These are phyloP conservation scores for Ophiostoma pallidulum DNA, from an alignment of 2,329 filamentous ascomycete species.

Conservation along the genomic window DNA sequence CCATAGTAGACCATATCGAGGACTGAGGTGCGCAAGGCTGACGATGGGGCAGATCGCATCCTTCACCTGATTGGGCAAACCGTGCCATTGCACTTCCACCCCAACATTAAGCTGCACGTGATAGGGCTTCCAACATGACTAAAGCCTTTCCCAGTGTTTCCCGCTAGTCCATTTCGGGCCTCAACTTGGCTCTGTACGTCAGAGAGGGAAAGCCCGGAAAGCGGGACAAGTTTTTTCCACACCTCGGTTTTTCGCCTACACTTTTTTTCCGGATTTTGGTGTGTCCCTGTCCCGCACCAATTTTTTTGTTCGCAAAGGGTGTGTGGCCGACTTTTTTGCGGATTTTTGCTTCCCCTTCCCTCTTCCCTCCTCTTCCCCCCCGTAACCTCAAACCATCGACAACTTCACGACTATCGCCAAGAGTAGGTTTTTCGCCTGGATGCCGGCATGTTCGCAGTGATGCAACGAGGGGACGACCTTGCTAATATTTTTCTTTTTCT, in stretches of 20 bases:
- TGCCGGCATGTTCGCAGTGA: neutral
- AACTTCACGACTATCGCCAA: conserved; percentile 18
- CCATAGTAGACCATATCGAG: too few relatives aligned
- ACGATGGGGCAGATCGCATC: too few relatives aligned
- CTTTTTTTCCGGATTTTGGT: conserved; percentile 14
- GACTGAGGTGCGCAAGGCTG: too few relatives aligned
- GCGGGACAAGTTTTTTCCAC: conserved; percentile 14
- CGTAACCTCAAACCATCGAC: conserved; percentile 9
- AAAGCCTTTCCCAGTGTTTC: too few relatives aligned
- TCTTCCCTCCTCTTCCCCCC: conserved; percentile 6
- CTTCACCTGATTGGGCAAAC: neutral
- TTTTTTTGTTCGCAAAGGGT: conserved; percentile 13
- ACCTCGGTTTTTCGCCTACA: conserved; percentile 3
- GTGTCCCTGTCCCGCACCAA: conserved; percentile 17
- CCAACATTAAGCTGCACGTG: too few relatives aligned
- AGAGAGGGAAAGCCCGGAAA: neutral
- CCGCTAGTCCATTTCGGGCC: too few relatives aligned
- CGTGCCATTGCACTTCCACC: neutral
- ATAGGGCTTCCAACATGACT: too few relatives aligned
- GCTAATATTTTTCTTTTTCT: conserved; percentile 2
- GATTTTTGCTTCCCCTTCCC: conserved; percentile 10
- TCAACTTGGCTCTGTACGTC: too few relatives aligned
- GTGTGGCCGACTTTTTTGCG: conserved; percentile 6
- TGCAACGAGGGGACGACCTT: neutral
- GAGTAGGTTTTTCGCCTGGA: conserved; percentile 16